Conservation (phyloP, 192 early-diverging fungal species). For the Coemansia sp. region DNA sequence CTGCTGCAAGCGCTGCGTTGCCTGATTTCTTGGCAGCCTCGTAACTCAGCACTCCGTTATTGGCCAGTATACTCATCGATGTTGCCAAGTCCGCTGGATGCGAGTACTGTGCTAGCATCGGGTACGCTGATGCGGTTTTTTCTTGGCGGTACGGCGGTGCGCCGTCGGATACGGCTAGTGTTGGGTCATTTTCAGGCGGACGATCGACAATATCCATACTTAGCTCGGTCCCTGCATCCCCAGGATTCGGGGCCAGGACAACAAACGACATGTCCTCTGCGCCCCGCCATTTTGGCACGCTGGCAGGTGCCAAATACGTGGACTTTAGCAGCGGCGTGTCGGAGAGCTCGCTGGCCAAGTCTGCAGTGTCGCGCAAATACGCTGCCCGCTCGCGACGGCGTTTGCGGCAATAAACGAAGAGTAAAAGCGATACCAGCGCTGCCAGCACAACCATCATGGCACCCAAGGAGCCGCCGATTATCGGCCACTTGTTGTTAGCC, state of each 20-base stretch:
- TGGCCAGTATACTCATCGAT: not conserved
- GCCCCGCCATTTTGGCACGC: not conserved
- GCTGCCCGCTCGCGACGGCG: conserved; percentile 22
- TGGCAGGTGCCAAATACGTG: not conserved
- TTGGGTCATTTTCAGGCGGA: conserved; percentile 40
- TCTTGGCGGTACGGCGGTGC: conserved; percentile 39
- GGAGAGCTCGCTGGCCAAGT: conserved; percentile 47
- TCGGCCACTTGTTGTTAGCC: conserved; percentile 28
- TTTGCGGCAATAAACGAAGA: conserved; percentile 20
- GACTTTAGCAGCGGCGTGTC: conserved; percentile 26
- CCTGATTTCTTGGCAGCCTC: conserved; percentile 29
- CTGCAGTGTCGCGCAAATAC: conserved; percentile 40
- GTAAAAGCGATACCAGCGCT: conserved; percentile 21
- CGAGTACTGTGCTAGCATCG: conserved; percentile 27
- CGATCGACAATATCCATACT: conserved; percentile 45
- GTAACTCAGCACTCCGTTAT: conserved; percentile 9
- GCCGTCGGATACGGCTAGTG: conserved; percentile 32
- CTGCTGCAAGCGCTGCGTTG: conserved; percentile 38
- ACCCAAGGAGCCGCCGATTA: conserved; percentile 49
- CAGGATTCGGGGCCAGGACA: conserved; percentile 14
- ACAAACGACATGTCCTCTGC: not conserved
- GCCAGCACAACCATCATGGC: conserved; percentile 32
- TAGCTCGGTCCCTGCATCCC: conserved; percentile 42
- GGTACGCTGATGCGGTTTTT: conserved; percentile 41
- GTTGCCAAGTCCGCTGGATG: not conserved